These are phyloP conservation scores for Aureobasidium melanogenum DNA, from an alignment of 2,329 filamentous ascomycete species.

Conservation along the genomic window DNA sequence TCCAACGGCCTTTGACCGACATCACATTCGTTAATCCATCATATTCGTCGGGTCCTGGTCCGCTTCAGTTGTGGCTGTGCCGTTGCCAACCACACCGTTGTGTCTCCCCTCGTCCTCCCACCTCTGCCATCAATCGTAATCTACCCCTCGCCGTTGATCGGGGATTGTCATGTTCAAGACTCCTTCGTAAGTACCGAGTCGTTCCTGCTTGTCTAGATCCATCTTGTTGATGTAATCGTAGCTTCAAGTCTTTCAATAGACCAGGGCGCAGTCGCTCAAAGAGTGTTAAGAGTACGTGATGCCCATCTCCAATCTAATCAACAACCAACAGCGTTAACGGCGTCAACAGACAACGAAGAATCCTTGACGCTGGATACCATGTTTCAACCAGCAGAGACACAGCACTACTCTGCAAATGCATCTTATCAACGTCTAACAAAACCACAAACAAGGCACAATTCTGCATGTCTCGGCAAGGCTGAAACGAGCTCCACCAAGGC, in stretches of 20 bases:
- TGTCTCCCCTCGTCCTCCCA: background rate
- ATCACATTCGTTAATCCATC: background rate
- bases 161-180: slow-evolving; percentile 7
- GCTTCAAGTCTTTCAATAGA: slow-evolving; percentile 8
- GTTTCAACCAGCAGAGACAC: background rate
- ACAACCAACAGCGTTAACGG: background rate
- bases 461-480: background rate
- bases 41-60: background rate
- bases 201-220: background rate
- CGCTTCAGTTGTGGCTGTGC: slow-evolving; percentile 8
- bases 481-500: slow-evolving; percentile 2
- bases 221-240: background rate
- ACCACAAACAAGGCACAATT: slow-evolving; percentile 9
- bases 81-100: slow-evolving; percentile 3
- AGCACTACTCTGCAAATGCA: background rate
- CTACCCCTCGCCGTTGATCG: slow-evolving; percentile 5
- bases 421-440: slow-evolving; percentile 3
- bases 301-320: background rate
- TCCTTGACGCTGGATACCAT: background rate
- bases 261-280: background rate
- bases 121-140: slow-evolving; percentile 7
- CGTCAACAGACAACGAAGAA: slow-evolving; percentile 3
- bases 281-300: background rate
- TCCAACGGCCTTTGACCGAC: background rate
- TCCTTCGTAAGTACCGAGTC: slow-evolving; percentile 7